Conservation (phyloP, 352 stramenopile species). For the Phytophthora pisi region DNA sequence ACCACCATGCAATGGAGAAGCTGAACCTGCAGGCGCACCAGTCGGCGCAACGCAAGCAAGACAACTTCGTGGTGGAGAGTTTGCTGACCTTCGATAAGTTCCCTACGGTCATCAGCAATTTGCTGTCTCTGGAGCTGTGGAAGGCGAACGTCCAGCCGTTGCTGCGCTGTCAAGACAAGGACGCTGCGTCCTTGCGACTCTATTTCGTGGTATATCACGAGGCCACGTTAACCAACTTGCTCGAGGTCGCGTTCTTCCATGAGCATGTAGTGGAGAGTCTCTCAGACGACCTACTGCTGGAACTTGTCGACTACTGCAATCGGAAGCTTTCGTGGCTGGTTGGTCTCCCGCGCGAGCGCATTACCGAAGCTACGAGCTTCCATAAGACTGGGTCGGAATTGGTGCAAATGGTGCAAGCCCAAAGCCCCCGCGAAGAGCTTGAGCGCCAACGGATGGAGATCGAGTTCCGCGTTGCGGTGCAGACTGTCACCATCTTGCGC, state of each 20-base stretch:
- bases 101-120: slow-evolving; percentile 82
- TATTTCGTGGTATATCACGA: slow-evolving; percentile 96
- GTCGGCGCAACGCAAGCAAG: slow-evolving; percentile 86
- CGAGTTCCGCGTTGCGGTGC: slow-evolving; percentile 86
- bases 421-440: slow-evolving; percentile 65
- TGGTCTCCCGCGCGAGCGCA: slow-evolving; percentile 57
- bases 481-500: slow-evolving; percentile 88
- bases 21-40: slow-evolving; percentile 94
- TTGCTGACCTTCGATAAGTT: slow-evolving; percentile 94
- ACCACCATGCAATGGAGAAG: slow-evolving; percentile 91
- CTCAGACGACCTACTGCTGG: slow-evolving; percentile 90
- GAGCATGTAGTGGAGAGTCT: slow-evolving; percentile 88
- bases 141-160: slow-evolving; percentile 81
- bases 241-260: slow-evolving; percentile 91
- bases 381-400: slow-evolving; percentile 76
- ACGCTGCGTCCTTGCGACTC: slow-evolving; percentile 76
- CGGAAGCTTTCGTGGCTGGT: slow-evolving; percentile 91
- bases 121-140: slow-evolving; percentile 92
- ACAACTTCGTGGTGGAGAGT: slow-evolving; percentile 94
- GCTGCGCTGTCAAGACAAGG: slow-evolving; percentile 51
- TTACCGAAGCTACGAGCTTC: slow-evolving; percentile 65
- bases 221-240: slow-evolving; percentile 86
- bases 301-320: slow-evolving; percentile 94
- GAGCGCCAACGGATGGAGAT: slow-evolving; percentile 82
- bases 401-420: slow-evolving; percentile 64